These are phyloP conservation scores for Botryotinia convoluta DNA, from an alignment of 2,329 filamentous ascomycete genomes.

Conservation along the genomic window DNA sequence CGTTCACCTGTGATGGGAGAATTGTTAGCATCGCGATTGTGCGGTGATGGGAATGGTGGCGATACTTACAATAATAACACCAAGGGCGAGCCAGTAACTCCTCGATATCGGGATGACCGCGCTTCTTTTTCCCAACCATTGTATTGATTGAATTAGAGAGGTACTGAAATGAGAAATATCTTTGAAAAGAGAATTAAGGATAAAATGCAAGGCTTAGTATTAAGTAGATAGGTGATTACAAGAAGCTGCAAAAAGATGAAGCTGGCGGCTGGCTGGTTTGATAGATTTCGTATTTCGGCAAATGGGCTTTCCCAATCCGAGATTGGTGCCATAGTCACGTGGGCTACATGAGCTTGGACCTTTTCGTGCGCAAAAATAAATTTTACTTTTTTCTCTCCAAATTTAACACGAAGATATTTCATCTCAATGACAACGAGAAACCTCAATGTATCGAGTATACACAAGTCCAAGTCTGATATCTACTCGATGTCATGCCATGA, in stretches of 20 bases:
- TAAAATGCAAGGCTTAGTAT: neutral
- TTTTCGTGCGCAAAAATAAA: neutral
- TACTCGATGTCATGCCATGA: neutral
- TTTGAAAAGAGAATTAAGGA: neutral
- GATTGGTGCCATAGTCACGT: neutral
- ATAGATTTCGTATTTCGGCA: slow-evolving; percentile 10
- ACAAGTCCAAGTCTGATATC: neutral
- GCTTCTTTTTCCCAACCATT: slow-evolving; percentile 86
- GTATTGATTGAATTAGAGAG: slow-evolving; percentile 20
- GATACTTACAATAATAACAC: slow-evolving; percentile 87
- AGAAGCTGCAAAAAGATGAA: neutral
- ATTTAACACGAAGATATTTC: neutral
- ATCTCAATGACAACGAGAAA: neutral
- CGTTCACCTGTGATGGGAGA: slow-evolving; percentile 67
- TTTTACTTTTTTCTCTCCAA: neutral
- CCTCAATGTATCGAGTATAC: neutral
- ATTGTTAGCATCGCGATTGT: neutral
- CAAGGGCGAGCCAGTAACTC: slow-evolving; percentile 84
- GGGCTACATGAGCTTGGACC: fast-evolving
- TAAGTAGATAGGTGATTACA: neutral
- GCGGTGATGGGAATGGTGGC: slow-evolving; percentile 11
- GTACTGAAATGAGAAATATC: neutral
- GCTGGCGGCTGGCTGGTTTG: slow-evolving; percentile 3
- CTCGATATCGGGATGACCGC: slow-evolving; percentile 79
- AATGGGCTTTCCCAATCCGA: neutral